A percentile compares a stretch with the other conserved stretches of the same genome.
Evolutionary conservation across 1,284 basidiomycete species (phyloP).

Genomic region (Puccinia hordei): DNA sequence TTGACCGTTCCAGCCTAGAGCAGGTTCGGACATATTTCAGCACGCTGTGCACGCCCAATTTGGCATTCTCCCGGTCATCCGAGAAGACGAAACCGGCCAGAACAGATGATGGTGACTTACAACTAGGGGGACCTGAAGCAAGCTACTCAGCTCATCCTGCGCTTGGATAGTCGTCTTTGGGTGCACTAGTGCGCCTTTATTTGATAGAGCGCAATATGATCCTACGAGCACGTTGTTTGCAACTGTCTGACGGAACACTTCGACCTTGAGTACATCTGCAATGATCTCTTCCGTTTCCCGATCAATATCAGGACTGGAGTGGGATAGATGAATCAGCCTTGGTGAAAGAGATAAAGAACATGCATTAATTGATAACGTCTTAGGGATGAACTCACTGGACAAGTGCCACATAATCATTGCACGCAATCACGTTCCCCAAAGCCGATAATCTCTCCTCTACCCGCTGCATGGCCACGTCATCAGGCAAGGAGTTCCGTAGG

Average conservation of each 20-base stretch:
- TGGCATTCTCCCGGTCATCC: background rate
- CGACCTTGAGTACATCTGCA: conserved; percentile 97
- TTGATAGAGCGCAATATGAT: conserved; percentile 89
- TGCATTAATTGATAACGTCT: background rate
- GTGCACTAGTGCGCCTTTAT: conserved; percentile 95
- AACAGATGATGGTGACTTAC: background rate
- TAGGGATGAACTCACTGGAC: conserved; percentile 66
- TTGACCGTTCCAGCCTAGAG: conserved; percentile 85
- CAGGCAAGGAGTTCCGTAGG: conserved; percentile 92
- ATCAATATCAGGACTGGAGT: conserved; percentile 77
- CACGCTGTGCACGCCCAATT: background rate
- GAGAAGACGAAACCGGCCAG: background rate
- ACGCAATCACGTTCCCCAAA: conserved; percentile 96
- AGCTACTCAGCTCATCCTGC: conserved; percentile 92
- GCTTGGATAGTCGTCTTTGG: conserved; percentile 95
- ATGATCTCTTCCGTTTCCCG: conserved; percentile 99
- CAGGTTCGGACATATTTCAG: background rate
- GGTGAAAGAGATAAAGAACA: conserved; percentile 52
- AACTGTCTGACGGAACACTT: conserved; percentile 97
- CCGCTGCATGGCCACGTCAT: conserved; percentile 85
- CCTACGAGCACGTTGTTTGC: conserved; percentile 97
- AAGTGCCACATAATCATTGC: conserved; percentile 95
- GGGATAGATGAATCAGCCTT: conserved; percentile 56
- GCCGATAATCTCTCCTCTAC: conserved; percentile 96
- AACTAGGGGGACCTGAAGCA: conserved; percentile 92